Evolutionary conservation across 1,284 basidiomycete genomes (phyloP), one percentile per base, ranked within the genome.

Genomic region (Agroathelia rolfsii): DNA sequence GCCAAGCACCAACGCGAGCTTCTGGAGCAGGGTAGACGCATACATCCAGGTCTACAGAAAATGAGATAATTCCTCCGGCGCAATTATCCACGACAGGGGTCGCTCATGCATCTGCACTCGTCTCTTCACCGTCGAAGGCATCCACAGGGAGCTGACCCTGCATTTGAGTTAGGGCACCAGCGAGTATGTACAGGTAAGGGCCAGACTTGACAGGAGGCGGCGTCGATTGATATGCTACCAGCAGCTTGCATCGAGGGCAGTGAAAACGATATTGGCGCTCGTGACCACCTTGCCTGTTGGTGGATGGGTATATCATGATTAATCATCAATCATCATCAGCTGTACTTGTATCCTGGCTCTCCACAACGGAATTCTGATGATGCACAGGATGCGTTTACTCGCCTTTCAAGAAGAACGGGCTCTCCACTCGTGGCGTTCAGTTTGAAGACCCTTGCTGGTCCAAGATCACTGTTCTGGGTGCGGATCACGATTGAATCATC

Each of bases 111-210:
- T n/a, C n/a, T n/a, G n/a, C n/a, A n/a, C n/a, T n/a, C n/a, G 15
- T 41, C 28, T 58, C 56, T 47, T 75, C 75, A 32, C 74, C 67
- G 28, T 77, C 72, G 48, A 87, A 83, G 6, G 84, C 84, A 42
- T 82, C 80, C 28, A 65, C 52, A 5, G 83, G 83, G 16, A 84
- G 58, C 51, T 86, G 78, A 14, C 83, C 83, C 58, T 87, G 83
- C 41, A 76, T 60, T 47, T 80, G 77, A 17, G 80, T 83, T 34
- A 87, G 62, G 14, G 83, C 76, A 14, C 83, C 83, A 24, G 72
- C 62, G 34, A 82, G 46, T 32, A 87, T 69, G 50, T 86, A 87
- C 30, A 86, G 46, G 52, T 71, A 86, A 1, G 78, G 72, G 1
- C 69, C 76, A 3, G 75, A 72, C 58, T 83, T 84, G 21, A 64